phyloP scores from a whole-genome alignment of 2,329 filamentous ascomycete genomes.

The Aureobasidium zeae region DNA sequence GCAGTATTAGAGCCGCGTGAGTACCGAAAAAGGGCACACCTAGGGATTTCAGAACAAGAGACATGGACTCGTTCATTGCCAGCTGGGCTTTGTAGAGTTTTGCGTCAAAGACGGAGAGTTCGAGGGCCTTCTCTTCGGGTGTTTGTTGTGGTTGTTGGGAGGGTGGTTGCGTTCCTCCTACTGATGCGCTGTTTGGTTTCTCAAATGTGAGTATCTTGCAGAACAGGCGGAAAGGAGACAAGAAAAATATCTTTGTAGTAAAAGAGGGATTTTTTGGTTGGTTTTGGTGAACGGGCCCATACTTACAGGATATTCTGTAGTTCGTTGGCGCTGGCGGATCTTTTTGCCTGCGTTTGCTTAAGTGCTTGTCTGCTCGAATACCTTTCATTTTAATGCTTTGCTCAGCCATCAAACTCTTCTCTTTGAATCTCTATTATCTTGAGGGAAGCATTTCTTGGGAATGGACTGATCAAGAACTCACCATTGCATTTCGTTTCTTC shows the following conservation, averaged over 20 bases:
- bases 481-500: conserved; percentile 54
- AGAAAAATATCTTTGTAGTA: too few species aligned
- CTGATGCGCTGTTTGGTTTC: neutral
- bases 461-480: too few species aligned
- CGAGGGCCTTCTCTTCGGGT: conserved; percentile 41
- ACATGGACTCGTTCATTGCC: conserved; percentile 52
- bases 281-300: too few species aligned
- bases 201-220: too few species aligned
- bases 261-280: too few species aligned
- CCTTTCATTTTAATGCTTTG: conserved; percentile 4
- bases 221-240: too few species aligned
- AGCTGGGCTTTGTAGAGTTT: conserved; percentile 54
- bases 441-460: neutral
- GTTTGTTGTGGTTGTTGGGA: conserved; percentile 22
- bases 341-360: conserved; percentile 26
- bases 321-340: conserved; percentile 23
- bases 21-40: conserved; percentile 55
- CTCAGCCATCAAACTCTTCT: too few species aligned
- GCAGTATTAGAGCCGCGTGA: conserved; percentile 35
- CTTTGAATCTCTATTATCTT: neutral
- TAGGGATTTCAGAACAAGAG: conserved; percentile 45
- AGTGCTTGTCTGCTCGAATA: conserved; percentile 27
- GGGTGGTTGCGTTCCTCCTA: neutral
- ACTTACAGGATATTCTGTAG: conserved; percentile 27
- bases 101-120: conserved; percentile 49